Percentiles rank a stretch among this genome's conserved stretches.
Conservation (phyloP, 2,329 filamentous ascomycete genomes). For the Curvularia lunata region DNA sequence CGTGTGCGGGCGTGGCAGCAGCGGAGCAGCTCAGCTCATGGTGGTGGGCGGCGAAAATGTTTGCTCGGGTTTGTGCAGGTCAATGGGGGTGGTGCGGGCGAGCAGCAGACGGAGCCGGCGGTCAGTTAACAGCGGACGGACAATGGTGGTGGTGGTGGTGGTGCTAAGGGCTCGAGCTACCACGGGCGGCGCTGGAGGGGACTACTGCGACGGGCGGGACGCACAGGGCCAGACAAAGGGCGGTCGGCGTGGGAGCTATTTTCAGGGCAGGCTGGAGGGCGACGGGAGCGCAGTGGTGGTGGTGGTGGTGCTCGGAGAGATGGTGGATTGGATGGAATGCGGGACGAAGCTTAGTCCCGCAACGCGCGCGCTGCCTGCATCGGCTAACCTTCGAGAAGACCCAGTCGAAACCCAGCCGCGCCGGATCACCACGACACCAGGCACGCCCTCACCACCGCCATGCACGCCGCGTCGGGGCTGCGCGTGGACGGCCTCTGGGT, state of each 20-base stretch:
- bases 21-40: constrained; percentile 34
- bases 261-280: neutral
- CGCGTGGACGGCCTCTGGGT: no score
- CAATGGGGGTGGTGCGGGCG: neutral
- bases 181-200: neutral
- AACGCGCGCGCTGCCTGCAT: constrained; percentile 16
- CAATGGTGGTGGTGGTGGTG: constrained; percentile 4
- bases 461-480: no score
- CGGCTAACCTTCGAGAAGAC: constrained; percentile 13
- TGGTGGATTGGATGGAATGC: constrained; percentile 19
- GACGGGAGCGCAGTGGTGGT: constrained; percentile 10
- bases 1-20: constrained; percentile 20
- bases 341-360: constrained; percentile 25
- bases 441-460: no score
- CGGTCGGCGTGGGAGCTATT: constrained; percentile 6
- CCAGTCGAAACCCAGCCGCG: constrained; percentile 21
- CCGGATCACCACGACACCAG: neutral
- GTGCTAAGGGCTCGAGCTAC: neutral
- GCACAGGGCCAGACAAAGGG: constrained; percentile 1
- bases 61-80: constrained; percentile 7
- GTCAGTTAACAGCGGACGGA: constrained; percentile 9
- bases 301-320: constrained; percentile 21
- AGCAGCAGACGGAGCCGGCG: constrained; percentile 11
- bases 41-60: constrained; percentile 11
- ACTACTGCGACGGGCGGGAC: neutral